Base-by-base conservation (phyloP, 2,329 filamentous ascomycete species). In the Nothopassalora personata region DNA sequence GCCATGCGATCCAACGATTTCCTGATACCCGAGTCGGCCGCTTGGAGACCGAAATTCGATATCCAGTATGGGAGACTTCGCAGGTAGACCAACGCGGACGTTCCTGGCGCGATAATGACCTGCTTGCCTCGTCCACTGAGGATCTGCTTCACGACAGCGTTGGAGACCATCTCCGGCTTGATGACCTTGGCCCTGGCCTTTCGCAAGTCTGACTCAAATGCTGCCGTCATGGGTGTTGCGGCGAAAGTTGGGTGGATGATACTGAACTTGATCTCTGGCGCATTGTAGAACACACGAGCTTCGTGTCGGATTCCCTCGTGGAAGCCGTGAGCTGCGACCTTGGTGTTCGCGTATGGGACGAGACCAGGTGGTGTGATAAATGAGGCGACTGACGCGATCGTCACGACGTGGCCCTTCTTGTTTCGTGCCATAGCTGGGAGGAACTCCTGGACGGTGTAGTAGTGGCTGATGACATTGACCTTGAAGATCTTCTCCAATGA, bases 381-480 rank as follows among this genome's bases (percentile, higher is more conserved):
- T 36, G 77, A 79, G 9, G 80, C 80, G 66, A 79, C 74, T 59
- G 78, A 81, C 2, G 83, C 81, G 13, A 85, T 75, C 0, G 81
- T 83, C 10, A 86, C 74, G 31, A 85, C 73, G 61, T 85, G 82
- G 2, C 83, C 83, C 63, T 82, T 81, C 63, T 81, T 78, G 18
- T 72, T 70, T 48, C 67, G 65, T 23, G 82, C 66, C 80, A 83
- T 83, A 53, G 72, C 71, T 0, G 81, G 81, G 33, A 83, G 64
- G 69, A 83, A 82, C 61, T 80, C 79, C 54, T 77, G 75, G 9
- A 80, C 76, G 58, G 75, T 79, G 58, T 76, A 75, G 69, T 77
- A 83, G 66, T 82, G 80, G 19, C 76, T 73, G 50, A 83, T 72
- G 8, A 77, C 73, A 69, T 83, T 83, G 57, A 82, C 79, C 58